phyloP scores from a whole-genome alignment of 176 grass and related monocot genomes.

The Coix lacrymajobi region DNA sequence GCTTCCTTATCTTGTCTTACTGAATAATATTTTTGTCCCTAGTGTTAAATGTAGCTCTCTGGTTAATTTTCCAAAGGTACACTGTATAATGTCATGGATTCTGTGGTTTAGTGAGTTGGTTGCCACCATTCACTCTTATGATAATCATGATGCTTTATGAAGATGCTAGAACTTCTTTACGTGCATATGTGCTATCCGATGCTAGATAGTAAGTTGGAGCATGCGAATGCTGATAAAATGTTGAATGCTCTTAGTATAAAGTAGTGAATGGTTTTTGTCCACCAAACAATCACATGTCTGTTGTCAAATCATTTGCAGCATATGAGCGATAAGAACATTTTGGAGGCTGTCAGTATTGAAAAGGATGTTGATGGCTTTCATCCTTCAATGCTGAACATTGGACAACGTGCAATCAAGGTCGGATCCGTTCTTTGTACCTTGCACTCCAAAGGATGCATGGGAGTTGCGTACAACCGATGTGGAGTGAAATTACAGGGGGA shows the following conservation, averaged over 20 bases:
- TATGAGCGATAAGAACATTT: slow-evolving; percentile 90
- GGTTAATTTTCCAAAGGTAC: neutral
- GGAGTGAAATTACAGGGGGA: slow-evolving; percentile 85
- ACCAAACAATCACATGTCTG: slow-evolving; percentile 34
- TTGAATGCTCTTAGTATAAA: slow-evolving; percentile 49
- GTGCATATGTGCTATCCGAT: neutral
- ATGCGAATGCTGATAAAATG: slow-evolving; percentile 60
- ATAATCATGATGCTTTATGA: neutral
- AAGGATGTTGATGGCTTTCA: slow-evolving; percentile 96
- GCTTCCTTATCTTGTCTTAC: neutral
- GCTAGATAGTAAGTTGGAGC: slow-evolving; percentile 25
- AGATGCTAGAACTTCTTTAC: neutral
- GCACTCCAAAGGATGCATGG: slow-evolving; percentile 99
- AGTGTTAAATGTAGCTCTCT: neutral
- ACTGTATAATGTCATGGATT: neutral
- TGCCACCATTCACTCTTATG: neutral
- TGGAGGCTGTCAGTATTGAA: slow-evolving; percentile 78
- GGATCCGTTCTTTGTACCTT: slow-evolving; percentile 89
- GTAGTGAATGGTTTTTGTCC: slow-evolving; percentile 57
- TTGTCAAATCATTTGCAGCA: slow-evolving; percentile 50
- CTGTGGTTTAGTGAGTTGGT: neutral
- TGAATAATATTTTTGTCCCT: neutral
- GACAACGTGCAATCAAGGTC: slow-evolving; percentile 89
- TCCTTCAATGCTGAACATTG: slow-evolving; percentile 96
- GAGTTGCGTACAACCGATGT: slow-evolving; percentile 74